phyloP scores from a whole-genome alignment of 495 filamentous ascomycete genomes.

The Platismatia glauca region DNA sequence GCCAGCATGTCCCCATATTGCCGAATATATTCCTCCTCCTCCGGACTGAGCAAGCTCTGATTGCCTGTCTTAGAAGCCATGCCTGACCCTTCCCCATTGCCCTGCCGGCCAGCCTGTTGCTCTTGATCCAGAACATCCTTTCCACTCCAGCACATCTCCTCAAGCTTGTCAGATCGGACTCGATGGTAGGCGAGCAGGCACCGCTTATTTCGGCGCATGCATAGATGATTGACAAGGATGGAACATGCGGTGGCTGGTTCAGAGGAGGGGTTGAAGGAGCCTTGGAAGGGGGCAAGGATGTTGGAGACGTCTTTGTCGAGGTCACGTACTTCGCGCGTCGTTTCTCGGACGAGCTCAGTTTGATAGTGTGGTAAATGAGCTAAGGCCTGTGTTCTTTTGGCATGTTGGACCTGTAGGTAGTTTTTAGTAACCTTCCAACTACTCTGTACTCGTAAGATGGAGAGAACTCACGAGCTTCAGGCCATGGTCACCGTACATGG shows the following conservation, averaged over 20 bases:
- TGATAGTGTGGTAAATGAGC: slow-evolving; percentile 86
- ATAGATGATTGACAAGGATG: slow-evolving; percentile 85
- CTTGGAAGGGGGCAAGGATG: slow-evolving; percentile 72
- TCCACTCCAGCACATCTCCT: slow-evolving; percentile 89
- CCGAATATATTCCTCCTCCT: slow-evolving; percentile 94
- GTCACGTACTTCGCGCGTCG: slow-evolving; percentile 87
- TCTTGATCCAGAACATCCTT: slow-evolving; percentile 58
- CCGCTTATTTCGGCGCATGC: slow-evolving; percentile 92
- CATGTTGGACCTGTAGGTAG: slow-evolving; percentile 74
- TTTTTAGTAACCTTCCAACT: slow-evolving; percentile 1
- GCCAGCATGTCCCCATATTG: slow-evolving; percentile 87
- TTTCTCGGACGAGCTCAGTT: slow-evolving; percentile 78
- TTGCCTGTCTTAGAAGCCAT: slow-evolving; percentile 36
- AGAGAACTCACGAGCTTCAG: slow-evolving; percentile 29
- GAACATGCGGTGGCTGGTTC: slow-evolving; percentile 80
- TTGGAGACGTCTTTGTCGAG: slow-evolving; percentile 80
- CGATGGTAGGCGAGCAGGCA: slow-evolving; percentile 93
- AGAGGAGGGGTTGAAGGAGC: slow-evolving; percentile 73
- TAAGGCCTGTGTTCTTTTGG: slow-evolving; percentile 88
- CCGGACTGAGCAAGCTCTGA: slow-evolving; percentile 80
- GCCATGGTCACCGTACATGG: slow-evolving; percentile 20
- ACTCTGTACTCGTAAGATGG: not conserved
- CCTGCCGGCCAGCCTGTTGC: slow-evolving; percentile 27
- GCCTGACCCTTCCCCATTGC: slow-evolving; percentile 22
- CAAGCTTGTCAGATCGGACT: slow-evolving; percentile 80